Conservation (phyloP, 768 basidiomycete species). For the Rhizopogon vesiculosus region DNA sequence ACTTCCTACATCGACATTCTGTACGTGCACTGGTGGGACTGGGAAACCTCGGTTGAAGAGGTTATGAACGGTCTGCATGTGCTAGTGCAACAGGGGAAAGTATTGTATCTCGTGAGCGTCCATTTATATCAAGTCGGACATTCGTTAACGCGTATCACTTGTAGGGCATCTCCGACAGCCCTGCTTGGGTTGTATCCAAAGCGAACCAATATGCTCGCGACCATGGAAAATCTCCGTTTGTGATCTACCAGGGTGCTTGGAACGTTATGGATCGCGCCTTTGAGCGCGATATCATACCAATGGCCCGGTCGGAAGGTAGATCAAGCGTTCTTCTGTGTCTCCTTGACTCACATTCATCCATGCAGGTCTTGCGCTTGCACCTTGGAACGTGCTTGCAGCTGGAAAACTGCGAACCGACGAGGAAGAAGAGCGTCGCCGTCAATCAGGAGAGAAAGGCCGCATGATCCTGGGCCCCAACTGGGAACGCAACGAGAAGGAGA, state of each 20-base stretch:
- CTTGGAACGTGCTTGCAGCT: constrained; percentile 35
- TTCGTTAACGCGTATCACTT: constrained; percentile 11
- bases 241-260: constrained; percentile 39
- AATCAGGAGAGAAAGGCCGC: constrained; percentile 23
- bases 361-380: constrained; percentile 34
- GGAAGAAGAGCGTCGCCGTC: constrained; percentile 18
- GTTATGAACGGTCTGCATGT: constrained; percentile 35
- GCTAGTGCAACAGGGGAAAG: constrained; percentile 34
- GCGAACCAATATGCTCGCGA: constrained; percentile 34
- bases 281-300: constrained; percentile 39
- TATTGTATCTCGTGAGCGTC: constrained; percentile 29
- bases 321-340: background rate
- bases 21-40: constrained; percentile 38
- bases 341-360: background rate
- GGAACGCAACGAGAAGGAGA: constrained; percentile 31
- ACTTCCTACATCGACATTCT: constrained; percentile 44
- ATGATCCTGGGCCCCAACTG: constrained; percentile 13
- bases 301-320: constrained; percentile 22
- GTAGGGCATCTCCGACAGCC: constrained; percentile 22
- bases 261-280: constrained; percentile 30
- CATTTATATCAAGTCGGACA: constrained; percentile 11
- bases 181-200: constrained; percentile 34
- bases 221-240: constrained; percentile 40
- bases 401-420: constrained; percentile 23
- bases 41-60: constrained; percentile 36